phyloP scores from a whole-genome alignment of 441 rosid genomes.

The Omphalea diandra region DNA sequence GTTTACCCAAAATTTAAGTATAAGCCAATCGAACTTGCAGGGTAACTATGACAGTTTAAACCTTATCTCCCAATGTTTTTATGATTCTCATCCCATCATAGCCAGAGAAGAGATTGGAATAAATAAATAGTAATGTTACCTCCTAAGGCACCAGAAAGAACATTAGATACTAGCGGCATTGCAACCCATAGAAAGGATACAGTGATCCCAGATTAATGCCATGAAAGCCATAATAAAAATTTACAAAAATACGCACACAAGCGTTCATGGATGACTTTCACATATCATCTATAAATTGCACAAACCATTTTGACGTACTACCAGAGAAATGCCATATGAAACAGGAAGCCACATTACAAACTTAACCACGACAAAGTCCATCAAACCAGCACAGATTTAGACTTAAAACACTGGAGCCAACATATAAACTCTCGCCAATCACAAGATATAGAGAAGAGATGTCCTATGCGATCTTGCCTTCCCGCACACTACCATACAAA shows the following conservation, averaged over 20 bases:
- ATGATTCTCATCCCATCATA: too few relatives aligned
- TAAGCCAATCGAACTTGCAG: too few relatives aligned
- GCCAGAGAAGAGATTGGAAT: too few relatives aligned
- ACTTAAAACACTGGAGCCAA: slow-evolving; percentile 37
- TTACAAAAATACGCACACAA: slow-evolving; percentile 23
- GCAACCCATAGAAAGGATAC: not conserved
- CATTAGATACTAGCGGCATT: not conserved
- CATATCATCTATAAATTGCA: slow-evolving; percentile 24
- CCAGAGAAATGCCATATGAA: slow-evolving; percentile 27
- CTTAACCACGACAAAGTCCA: slow-evolving; percentile 37
- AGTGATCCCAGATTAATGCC: slow-evolving; percentile 1
- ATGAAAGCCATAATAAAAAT: slow-evolving; percentile 25
- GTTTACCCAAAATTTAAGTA: too few relatives aligned
- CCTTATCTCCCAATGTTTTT: too few relatives aligned
- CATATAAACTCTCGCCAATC: slow-evolving; percentile 36
- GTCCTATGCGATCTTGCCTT: slow-evolving; percentile 29
- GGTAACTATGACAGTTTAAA: too few relatives aligned
- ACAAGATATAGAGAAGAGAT: slow-evolving; percentile 36
- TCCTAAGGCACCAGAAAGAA: too few relatives aligned
- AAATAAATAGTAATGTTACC: too few relatives aligned
- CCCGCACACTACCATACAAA: slow-evolving; percentile 36
- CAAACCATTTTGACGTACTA: slow-evolving; percentile 22
- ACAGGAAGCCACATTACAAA: slow-evolving; percentile 30
- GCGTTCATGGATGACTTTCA: slow-evolving; percentile 14
- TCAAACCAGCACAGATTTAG: slow-evolving; percentile 42